Conservation (phyloP, 1,284 basidiomycete species). For the Melanopsichium pennsylvanicum region DNA sequence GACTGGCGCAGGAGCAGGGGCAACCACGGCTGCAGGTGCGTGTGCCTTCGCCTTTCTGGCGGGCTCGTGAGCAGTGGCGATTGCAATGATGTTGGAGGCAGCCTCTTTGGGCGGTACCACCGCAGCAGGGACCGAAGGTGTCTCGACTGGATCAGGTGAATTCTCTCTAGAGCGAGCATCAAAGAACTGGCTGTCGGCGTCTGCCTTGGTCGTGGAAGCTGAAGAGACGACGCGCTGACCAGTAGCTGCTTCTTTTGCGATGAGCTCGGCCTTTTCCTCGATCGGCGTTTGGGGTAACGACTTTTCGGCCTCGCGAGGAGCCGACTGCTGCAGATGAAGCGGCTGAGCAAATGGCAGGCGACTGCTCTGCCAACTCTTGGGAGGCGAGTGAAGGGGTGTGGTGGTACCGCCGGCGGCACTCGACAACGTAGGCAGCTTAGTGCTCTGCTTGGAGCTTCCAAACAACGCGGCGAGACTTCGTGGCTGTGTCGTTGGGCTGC, state of each 20-base stretch:
- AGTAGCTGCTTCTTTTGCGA: neutral
- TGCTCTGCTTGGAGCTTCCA: slow-evolving; percentile 35
- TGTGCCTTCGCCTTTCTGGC: slow-evolving; percentile 10
- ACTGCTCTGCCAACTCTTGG: slow-evolving; percentile 33
- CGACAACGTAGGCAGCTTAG: slow-evolving; percentile 36
- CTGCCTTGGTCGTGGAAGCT: slow-evolving; percentile 19
- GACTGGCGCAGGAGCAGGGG: neutral
- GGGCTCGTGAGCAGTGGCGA: too few relatives aligned
- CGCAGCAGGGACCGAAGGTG: neutral
- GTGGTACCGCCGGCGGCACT: slow-evolving; percentile 26
- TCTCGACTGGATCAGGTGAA: slow-evolving; percentile 15
- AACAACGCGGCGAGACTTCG: slow-evolving; percentile 42
- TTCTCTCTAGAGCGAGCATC: slow-evolving; percentile 36
- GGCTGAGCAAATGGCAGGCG: slow-evolving; percentile 32
- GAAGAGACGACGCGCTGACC: slow-evolving; percentile 21
- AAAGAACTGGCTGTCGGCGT: slow-evolving; percentile 35
- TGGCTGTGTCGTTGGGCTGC: slow-evolving; percentile 24
- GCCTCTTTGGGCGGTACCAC: neutral
- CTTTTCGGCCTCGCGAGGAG: slow-evolving; percentile 19
- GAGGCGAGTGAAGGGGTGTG: slow-evolving; percentile 41
- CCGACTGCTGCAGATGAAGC: slow-evolving; percentile 7
- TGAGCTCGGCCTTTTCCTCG: slow-evolving; percentile 9
- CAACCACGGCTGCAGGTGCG: neutral
- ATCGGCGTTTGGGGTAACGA: slow-evolving; percentile 23
- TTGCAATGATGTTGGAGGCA: neutral